Percentiles rank a stretch among this genome's conserved stretches.
phyloP scores from a whole-genome alignment of 192 early-diverging fungal genomes.

The Rhizophagus sp. region DNA sequence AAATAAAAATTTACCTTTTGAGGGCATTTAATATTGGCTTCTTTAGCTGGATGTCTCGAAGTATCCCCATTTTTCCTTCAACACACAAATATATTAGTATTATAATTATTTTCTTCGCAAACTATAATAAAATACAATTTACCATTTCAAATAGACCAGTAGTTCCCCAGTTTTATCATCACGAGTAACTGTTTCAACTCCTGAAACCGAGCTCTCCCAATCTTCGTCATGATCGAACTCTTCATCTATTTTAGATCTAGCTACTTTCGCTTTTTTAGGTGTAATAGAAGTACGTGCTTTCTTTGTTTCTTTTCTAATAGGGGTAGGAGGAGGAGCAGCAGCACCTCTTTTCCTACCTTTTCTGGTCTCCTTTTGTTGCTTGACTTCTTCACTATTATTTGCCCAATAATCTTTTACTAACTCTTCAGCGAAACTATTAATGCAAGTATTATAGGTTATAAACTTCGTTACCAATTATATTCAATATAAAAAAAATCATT shows the following conservation, averaged over 20 bases:
- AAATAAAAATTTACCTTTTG: slow-evolving; percentile 25
- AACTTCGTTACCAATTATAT: not conserved
- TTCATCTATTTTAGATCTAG: slow-evolving; percentile 6
- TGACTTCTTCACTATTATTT: not conserved
- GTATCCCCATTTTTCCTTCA: slow-evolving; percentile 27
- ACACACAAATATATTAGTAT: not conserved
- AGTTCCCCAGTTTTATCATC: slow-evolving; percentile 32
- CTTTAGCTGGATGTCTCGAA: slow-evolving; percentile 26
- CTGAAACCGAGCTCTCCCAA: slow-evolving; percentile 17
- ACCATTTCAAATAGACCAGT: slow-evolving; percentile 31
- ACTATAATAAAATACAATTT: not conserved
- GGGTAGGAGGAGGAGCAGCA: not conserved
- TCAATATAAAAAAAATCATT: not conserved
- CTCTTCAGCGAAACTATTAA: slow-evolving; percentile 17
- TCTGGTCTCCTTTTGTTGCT: not conserved
- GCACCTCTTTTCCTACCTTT: not conserved
- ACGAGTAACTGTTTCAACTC: slow-evolving; percentile 30
- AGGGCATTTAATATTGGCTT: slow-evolving; percentile 27
- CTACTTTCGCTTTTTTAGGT: slow-evolving; percentile 6
- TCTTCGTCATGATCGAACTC: slow-evolving; percentile 7
- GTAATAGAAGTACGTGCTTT: not conserved
- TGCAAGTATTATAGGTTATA: not conserved
- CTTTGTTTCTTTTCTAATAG: not conserved
- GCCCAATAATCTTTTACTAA: slow-evolving; percentile 27
- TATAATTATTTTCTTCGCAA: not conserved